Conservation (phyloP, 441 rosid genomes). For the Corymbia citriodora region DNA sequence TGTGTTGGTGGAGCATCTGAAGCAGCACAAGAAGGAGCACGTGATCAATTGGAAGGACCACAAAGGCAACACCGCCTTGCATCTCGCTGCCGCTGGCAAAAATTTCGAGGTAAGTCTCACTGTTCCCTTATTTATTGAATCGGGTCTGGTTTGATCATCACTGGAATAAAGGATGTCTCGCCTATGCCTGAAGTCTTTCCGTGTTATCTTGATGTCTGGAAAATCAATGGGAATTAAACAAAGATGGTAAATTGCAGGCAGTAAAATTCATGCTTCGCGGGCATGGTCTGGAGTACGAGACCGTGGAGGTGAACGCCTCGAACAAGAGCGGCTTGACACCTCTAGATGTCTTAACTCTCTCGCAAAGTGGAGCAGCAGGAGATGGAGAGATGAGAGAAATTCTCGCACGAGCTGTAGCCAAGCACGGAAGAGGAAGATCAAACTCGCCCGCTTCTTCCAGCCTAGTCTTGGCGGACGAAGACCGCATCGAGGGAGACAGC, state of each 20-base stretch:
- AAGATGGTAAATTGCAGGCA: neutral
- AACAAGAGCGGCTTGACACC: neutral
- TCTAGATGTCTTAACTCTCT: neutral
- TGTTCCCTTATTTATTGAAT: too few species aligned
- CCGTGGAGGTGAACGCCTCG: neutral
- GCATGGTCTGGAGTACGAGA: too few species aligned
- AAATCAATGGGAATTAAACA: neutral
- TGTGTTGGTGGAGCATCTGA: neutral
- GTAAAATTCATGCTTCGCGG: neutral
- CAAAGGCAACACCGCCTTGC: neutral
- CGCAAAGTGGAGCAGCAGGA: neutral
- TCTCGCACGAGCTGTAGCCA: neutral
- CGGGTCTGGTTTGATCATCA: neutral
- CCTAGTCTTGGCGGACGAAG: neutral
- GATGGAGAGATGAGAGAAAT: neutral
- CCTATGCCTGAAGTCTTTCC: neutral
- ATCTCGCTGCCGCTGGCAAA: neutral
- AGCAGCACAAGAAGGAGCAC: neutral
- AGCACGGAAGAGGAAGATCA: neutral
- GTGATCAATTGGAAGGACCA: neutral
- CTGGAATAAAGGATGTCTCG: neutral
- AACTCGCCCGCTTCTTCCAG: neutral
- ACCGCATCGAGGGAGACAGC: neutral
- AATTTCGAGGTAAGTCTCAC: neutral
- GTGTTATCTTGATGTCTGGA: too few species aligned